Conservation (phyloP, 2,329 filamentous ascomycete species). For the Sporothrix inflata region DNA sequence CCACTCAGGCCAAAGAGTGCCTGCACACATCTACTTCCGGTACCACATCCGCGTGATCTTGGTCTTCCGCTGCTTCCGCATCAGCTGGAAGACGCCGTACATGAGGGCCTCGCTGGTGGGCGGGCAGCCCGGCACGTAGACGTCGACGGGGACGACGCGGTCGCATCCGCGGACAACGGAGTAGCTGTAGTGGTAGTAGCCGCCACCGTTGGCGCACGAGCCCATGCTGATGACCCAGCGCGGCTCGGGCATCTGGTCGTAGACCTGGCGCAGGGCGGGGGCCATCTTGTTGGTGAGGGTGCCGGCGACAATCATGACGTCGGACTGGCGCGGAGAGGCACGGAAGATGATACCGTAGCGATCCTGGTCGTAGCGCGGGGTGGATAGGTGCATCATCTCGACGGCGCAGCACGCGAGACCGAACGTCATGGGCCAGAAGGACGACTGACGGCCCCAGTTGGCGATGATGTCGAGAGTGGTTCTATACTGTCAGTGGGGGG, state of each 20-base stretch:
- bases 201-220: conserved; percentile 71
- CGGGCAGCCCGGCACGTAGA: conserved; percentile 68
- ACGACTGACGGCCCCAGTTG: conserved; percentile 84
- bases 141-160: conserved; percentile 67
- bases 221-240: conserved; percentile 79
- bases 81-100: conserved; percentile 66
- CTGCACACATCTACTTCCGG: conserved; percentile 45
- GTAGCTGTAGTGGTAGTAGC: conserved; percentile 76
- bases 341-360: conserved; percentile 89
- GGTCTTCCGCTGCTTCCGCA: conserved; percentile 67
- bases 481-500: conserved; percentile 46
- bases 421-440: conserved; percentile 87
- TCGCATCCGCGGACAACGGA: conserved; percentile 67
- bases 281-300: conserved; percentile 98
- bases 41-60: conserved; percentile 56
- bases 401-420: conserved; percentile 86
- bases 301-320: conserved; percentile 92
- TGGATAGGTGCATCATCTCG: conserved; percentile 92
- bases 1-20: no score
- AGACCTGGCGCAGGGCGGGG: conserved; percentile 83
- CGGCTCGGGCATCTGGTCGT: conserved; percentile 94
- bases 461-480: conserved; percentile 77
- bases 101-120: conserved; percentile 53
- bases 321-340: conserved; percentile 82
- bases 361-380: conserved; percentile 87